phyloP scores from a whole-genome alignment of 2,329 filamentous ascomycete genomes.

The Didymella glomerata region DNA sequence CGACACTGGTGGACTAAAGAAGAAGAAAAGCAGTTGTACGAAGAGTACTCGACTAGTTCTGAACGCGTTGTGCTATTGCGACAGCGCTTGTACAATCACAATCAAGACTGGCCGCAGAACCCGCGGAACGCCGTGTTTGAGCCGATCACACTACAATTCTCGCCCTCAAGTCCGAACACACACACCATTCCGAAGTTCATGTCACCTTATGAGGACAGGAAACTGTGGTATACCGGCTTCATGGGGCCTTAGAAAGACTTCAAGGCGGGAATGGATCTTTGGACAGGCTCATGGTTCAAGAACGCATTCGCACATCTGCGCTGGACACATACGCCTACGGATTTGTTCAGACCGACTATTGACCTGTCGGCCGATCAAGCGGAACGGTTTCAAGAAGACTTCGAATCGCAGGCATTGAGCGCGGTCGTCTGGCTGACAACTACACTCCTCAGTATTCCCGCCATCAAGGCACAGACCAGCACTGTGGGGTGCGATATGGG shows the following conservation, averaged over 20 bases:
- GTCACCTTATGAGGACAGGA: constrained; percentile 7
- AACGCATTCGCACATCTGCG: constrained; percentile 18
- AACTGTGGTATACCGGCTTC: constrained; percentile 31
- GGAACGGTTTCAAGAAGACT: constrained; percentile 10
- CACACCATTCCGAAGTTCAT: not conserved
- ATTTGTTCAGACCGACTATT: not conserved
- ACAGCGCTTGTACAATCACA: not conserved
- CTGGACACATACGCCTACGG: not conserved
- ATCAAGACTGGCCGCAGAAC: constrained; percentile 1
- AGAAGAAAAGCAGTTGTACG: not conserved
- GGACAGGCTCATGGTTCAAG: not conserved
- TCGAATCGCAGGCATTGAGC: constrained; percentile 22
- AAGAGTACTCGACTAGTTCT: not conserved
- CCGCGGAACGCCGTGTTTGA: not conserved
- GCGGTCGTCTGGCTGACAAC: constrained; percentile 12
- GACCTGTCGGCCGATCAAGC: not conserved
- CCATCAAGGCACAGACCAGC: not conserved
- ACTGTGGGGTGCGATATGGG: constrained; percentile 11
- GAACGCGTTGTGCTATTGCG: not conserved
- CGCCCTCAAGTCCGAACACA: not conserved
- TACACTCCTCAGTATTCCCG: constrained; percentile 9
- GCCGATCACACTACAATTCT: not conserved
- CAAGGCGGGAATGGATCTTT: constrained; percentile 6
- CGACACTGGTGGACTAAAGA: not conserved
- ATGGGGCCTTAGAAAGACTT: constrained; percentile 25